phyloP scores from a whole-genome alignment of 768 basidiomycete genomes.

The Pisolithus tinctorius region DNA sequence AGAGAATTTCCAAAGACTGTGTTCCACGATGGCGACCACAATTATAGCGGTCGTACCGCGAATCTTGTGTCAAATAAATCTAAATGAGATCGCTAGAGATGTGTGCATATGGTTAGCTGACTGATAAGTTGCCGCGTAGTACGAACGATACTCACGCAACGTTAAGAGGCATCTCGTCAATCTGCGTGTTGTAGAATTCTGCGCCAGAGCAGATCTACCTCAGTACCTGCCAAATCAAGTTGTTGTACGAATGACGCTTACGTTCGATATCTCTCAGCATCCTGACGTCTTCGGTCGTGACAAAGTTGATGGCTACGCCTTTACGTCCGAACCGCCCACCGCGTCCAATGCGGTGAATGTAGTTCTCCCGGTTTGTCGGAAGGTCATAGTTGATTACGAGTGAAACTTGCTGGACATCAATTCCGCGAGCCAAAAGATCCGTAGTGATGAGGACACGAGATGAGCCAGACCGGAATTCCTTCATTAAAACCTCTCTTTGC shows the following conservation, averaged over 20 bases:
- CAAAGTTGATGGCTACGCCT: constrained; percentile 96
- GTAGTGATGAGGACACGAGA: constrained; percentile 99
- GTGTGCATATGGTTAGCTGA: not conserved
- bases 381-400: constrained; percentile 94
- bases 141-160: constrained; percentile 58
- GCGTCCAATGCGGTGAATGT: constrained; percentile 97
- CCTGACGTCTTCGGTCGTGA: constrained; percentile 88
- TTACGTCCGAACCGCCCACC: constrained; percentile 96
- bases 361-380: constrained; percentile 93
- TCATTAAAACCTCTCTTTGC: constrained; percentile 96
- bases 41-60: no score
- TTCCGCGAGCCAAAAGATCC: constrained; percentile 94
- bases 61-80: constrained; percentile 21
- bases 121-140: no score
- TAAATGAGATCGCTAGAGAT: constrained; percentile 71
- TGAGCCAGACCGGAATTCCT: constrained; percentile 97
- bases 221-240: constrained; percentile 4
- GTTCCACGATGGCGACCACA: no score
- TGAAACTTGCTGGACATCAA: constrained; percentile 97
- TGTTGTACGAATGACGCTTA: constrained; percentile 35
- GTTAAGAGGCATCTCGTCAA: constrained; percentile 97
- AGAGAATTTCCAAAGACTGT: constrained; percentile 5
- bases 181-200: constrained; percentile 92
- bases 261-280: constrained; percentile 95
- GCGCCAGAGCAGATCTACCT: constrained; percentile 5